Evolutionary conservation across 805 yeast species (phyloP).

Genomic region (Yamadazyma sp.): DNA sequence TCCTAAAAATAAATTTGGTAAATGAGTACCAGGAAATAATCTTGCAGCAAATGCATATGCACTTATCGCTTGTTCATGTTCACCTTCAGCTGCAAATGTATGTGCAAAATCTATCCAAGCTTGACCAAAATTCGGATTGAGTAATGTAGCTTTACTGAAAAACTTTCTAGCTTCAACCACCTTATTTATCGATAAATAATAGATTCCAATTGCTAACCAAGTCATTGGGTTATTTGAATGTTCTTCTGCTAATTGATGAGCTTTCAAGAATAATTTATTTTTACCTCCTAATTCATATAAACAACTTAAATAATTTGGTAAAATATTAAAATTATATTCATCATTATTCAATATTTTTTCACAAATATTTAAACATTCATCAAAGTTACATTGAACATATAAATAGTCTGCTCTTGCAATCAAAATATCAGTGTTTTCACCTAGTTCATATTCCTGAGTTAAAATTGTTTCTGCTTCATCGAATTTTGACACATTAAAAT

Average conservation of each 20-base stretch:
- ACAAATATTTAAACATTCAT: conserved; percentile 71
- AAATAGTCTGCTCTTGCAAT: conserved; percentile 65
- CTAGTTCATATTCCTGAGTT: conserved; percentile 68
- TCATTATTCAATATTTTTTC: conserved; percentile 59
- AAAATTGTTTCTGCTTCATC: conserved; percentile 66
- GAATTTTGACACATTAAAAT: conserved; percentile 54
- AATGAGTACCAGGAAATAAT: conserved; percentile 84
- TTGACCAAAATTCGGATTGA: conserved; percentile 86
- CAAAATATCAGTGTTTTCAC: conserved; percentile 66
- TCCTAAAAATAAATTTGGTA: conserved; percentile 87
- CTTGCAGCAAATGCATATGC: conserved; percentile 96
- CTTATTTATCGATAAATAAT: conserved; percentile 73
- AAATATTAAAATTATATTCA: conserved; percentile 63
- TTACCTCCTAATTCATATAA: conserved; percentile 80
- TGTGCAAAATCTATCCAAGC: conserved; percentile 99
- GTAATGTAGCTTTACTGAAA: conserved; percentile 83
- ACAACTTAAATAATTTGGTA: conserved; percentile 81
- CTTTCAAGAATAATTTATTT: conserved; percentile 72
- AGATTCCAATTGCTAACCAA: conserved; percentile 91
- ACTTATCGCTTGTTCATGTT: conserved; percentile 96
- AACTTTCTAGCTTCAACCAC: conserved; percentile 80
- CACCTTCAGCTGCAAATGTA: conserved; percentile 97
- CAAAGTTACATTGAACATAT: conserved; percentile 75
- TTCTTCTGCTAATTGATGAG: conserved; percentile 82
- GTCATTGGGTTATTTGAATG: conserved; percentile 81